Conservation (phyloP, 1,284 basidiomycete species). For the Athelia psychrophila region DNA sequence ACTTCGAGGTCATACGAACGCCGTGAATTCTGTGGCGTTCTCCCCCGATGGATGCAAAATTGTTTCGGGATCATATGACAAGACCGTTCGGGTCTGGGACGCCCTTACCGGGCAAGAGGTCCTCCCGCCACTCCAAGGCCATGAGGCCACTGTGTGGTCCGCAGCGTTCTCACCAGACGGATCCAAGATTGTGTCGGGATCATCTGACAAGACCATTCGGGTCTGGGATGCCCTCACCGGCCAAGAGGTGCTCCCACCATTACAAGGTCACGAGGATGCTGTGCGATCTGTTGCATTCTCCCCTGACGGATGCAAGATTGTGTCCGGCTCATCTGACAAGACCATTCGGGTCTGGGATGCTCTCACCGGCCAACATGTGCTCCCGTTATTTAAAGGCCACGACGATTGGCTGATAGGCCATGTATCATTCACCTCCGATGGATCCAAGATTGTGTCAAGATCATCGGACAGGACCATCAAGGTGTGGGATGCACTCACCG, state of each 20-base stretch:
- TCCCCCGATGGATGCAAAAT: conserved; percentile 8
- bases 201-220: not conserved
- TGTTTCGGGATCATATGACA: conserved; percentile 12
- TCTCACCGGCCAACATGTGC: too few relatives aligned
- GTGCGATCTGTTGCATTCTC: not conserved
- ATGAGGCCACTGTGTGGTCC: not conserved
- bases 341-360: not conserved
- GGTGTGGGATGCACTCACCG: too few relatives aligned
- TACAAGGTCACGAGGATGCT: not conserved
- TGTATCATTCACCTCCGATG: too few relatives aligned
- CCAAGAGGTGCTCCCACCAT: not conserved
- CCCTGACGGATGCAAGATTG: not conserved
- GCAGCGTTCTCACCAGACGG: not conserved
- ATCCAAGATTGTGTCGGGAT: not conserved
- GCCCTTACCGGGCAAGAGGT: not conserved
- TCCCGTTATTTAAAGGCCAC: too few relatives aligned
- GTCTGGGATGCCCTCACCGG: not conserved
- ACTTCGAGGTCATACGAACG: not conserved
- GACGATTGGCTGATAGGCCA: too few relatives aligned
- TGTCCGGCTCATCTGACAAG: not conserved
- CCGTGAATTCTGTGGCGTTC: conserved; percentile 4
- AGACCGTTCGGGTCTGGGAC: conserved; percentile 14
- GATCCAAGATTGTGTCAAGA: too few relatives aligned
- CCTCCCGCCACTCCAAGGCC: not conserved
- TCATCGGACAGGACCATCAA: too few relatives aligned